phyloP scores from a whole-genome alignment of 495 filamentous ascomycete genomes.

The Friedmanniomyces endolithicus region DNA sequence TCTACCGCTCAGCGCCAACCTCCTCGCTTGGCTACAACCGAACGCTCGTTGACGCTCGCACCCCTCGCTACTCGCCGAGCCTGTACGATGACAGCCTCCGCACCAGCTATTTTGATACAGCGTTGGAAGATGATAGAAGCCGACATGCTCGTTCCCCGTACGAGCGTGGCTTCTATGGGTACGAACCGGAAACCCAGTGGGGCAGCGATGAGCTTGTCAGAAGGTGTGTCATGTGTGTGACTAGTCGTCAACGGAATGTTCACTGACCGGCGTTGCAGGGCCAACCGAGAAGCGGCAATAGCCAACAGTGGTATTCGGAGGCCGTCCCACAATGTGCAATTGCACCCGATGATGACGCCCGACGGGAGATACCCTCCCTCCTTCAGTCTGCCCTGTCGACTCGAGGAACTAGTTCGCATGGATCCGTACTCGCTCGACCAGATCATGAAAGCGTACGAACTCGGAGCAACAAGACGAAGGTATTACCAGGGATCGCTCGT shows the following conservation, averaged over 20 bases:
- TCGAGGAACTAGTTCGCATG: constrained; percentile 22
- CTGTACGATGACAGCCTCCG: neutral
- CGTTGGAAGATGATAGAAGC: neutral
- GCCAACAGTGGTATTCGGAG: constrained; percentile 24
- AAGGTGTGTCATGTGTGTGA: neutral
- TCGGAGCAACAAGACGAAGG: neutral
- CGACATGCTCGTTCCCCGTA: neutral
- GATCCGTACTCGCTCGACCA: constrained; percentile 21
- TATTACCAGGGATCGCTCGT: constrained; percentile 3
- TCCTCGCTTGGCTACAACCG: neutral
- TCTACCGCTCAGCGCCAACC: neutral
- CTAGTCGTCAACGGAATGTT: no score
- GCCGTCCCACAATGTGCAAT: constrained; percentile 18
- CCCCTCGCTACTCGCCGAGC: neutral
- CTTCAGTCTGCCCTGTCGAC: constrained; percentile 22
- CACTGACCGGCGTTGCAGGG: constrained; percentile 14
- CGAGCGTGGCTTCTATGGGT: neutral
- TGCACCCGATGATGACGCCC: constrained; percentile 31
- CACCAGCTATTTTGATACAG: neutral
- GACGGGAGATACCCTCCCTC: constrained; percentile 26
- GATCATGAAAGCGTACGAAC: constrained; percentile 26
- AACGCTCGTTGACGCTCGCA: neutral
- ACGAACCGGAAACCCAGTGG: neutral
- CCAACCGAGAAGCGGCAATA: constrained; percentile 27
- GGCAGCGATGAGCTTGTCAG: constrained; percentile 2